phyloP scores from a whole-genome alignment of 768 basidiomycete species.

The Russula griseocarnosa region DNA sequence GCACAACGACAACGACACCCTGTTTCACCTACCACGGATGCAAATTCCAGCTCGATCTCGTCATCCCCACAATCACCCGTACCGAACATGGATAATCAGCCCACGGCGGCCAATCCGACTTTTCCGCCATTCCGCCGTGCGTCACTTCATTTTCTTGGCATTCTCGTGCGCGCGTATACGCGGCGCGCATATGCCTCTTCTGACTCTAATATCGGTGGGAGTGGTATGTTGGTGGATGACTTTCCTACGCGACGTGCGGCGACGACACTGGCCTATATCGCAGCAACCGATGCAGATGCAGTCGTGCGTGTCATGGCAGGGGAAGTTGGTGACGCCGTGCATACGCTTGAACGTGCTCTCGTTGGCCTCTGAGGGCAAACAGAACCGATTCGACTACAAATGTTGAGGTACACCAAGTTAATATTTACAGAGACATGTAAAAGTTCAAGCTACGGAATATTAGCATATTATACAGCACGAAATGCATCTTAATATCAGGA shows the following conservation, averaged over 20 bases:
- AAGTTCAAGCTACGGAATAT: background rate
- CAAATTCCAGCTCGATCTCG: background rate
- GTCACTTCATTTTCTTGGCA: conserved; percentile 75
- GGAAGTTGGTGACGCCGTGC: conserved; percentile 25
- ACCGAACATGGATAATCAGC: conserved; percentile 50
- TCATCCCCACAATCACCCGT: background rate
- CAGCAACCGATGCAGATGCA: conserved; percentile 22
- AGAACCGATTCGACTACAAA: background rate
- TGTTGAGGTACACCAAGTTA: background rate
- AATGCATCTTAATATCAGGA: background rate
- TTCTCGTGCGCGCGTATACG: conserved; percentile 60
- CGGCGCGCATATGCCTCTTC: conserved; percentile 40
- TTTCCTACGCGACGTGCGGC: conserved; percentile 22
- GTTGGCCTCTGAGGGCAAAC: conserved; percentile 11
- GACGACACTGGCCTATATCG: conserved; percentile 26
- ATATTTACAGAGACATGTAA: background rate
- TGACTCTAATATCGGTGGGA: background rate
- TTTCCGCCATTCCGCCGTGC: conserved; percentile 80
- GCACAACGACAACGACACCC: background rate
- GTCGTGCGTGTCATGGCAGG: conserved; percentile 27
- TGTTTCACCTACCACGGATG: conserved; percentile 5
- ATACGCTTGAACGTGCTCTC: conserved; percentile 15
- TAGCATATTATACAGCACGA: background rate
- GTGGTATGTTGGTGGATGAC: background rate
- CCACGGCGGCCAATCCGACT: conserved; percentile 56